These are phyloP conservation scores for Cordyceps militaris DNA, from an alignment of 2,329 filamentous ascomycete species.

Conservation along the genomic window DNA sequence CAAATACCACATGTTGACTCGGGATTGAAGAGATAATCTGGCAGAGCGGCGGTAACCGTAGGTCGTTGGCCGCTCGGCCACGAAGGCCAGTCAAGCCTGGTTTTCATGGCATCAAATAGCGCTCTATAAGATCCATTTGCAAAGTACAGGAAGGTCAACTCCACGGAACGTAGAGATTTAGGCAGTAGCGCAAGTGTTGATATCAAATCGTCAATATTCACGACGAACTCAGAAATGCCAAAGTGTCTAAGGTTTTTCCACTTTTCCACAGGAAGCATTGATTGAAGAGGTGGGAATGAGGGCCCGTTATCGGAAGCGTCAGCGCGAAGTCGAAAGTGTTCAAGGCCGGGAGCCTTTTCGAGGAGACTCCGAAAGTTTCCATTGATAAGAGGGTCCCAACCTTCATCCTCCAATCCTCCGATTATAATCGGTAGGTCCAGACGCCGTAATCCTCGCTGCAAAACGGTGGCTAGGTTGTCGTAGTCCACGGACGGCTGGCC, in stretches of 20 bases:
- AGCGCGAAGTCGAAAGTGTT: not conserved
- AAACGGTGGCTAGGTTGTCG: not conserved
- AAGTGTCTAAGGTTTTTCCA: conserved; percentile 23
- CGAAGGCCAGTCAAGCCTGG: not conserved
- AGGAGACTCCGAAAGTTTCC: not conserved
- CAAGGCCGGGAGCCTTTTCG: conserved; percentile 4
- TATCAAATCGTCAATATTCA: conserved; percentile 20
- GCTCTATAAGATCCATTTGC: too few relatives aligned
- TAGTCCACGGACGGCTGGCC: conserved; percentile 12
- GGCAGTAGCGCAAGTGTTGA: conserved; percentile 20
- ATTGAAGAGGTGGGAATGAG: conserved; percentile 15
- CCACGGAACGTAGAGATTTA: conserved; percentile 19
- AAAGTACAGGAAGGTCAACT: conserved; percentile 22
- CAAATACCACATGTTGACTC: not conserved
- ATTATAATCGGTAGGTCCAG: conserved; percentile 22
- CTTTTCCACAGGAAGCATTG: conserved; percentile 20
- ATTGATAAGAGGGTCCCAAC: not conserved
- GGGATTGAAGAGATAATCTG: not conserved
- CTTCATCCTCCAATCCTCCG: not conserved
- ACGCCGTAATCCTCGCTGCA: conserved; percentile 19
- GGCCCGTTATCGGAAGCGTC: too few relatives aligned
- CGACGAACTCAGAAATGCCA: conserved; percentile 20
- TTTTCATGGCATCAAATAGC: not conserved
- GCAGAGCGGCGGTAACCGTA: not conserved
- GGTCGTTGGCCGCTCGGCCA: not conserved